Evolutionary conservation across 768 basidiomycete genomes (phyloP).

Genomic region (Russula compacta): DNA sequence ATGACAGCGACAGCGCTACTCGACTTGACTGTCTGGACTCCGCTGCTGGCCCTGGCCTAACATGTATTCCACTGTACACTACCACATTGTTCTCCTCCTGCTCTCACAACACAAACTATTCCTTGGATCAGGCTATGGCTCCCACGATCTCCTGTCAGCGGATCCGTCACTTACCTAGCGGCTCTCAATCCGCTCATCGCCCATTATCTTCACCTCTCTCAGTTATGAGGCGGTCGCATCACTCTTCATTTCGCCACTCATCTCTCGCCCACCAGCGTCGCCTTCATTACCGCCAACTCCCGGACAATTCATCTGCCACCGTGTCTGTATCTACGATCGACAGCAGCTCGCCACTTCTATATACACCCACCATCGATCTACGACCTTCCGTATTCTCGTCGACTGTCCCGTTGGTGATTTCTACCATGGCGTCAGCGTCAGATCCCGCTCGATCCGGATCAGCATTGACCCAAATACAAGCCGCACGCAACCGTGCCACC

Average conservation of each 20-base stretch:
- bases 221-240: not conserved
- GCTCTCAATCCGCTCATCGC: not conserved
- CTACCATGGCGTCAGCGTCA: not conserved
- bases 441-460: not conserved
- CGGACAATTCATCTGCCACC: not conserved
- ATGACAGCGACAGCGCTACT: not conserved
- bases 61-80: constrained; percentile 4
- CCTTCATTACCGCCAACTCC: constrained; percentile 4
- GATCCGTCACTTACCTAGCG: not conserved
- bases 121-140: constrained; percentile 4
- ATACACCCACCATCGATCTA: not conserved
- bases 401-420: not conserved
- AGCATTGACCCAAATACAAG: not conserved
- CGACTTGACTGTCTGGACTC: not conserved
- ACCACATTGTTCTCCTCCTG: not conserved
- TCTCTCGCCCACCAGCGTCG: constrained; percentile 5
- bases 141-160: constrained; percentile 7
- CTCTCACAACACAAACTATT: constrained; percentile 14
- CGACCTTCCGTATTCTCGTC: not conserved
- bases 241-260: not conserved
- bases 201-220: not conserved
- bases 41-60: not conserved
- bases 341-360: not conserved
- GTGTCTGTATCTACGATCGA: not conserved
- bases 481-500: not conserved